Conservation (phyloP, 2,329 filamentous ascomycete species). For the Exophiala sideris region DNA sequence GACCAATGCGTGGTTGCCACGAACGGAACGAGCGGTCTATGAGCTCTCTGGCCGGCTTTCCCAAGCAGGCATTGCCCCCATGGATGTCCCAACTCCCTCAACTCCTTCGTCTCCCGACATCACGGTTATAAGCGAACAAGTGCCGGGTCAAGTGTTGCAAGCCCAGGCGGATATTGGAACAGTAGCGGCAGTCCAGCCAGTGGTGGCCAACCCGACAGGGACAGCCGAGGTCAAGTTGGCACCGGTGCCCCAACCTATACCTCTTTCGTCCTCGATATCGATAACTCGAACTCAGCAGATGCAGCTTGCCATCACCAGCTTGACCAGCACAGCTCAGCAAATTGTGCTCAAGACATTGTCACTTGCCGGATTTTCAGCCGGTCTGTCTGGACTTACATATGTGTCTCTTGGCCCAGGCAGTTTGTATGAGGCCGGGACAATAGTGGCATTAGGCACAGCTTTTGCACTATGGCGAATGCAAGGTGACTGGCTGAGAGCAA, state of each 20-base stretch:
- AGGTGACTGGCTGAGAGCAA: conserved; percentile 55
- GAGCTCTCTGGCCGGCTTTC: conserved; percentile 75
- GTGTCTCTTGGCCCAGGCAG: conserved; percentile 51
- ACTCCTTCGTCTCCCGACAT: neutral
- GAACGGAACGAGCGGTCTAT: conserved; percentile 76
- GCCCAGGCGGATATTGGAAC: conserved; percentile 18
- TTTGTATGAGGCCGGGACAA: conserved; percentile 56
- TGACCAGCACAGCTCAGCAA: conserved; percentile 70
- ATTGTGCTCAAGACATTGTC: conserved; percentile 72
- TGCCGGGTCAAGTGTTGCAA: conserved; percentile 15
- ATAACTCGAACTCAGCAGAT: conserved; percentile 65
- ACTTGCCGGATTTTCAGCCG: conserved; percentile 56
- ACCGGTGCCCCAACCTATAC: conserved; percentile 28
- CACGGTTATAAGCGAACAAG: neutral
- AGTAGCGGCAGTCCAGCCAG: conserved; percentile 12
- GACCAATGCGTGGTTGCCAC: conserved; percentile 69
- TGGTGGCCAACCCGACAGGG: conserved; percentile 28
- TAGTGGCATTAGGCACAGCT: conserved; percentile 58
- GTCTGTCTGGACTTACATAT: conserved; percentile 55
- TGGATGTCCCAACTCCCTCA: conserved; percentile 1
- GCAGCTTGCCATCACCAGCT: conserved; percentile 63
- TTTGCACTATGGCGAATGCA: conserved; percentile 58
- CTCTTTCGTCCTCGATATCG: conserved; percentile 75
- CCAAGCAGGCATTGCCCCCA: conserved; percentile 50
- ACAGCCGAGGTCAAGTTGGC: conserved; percentile 17